Evolutionary conservation across 805 yeast species (phyloP), one percentile per base, ranked within the genome.

Genomic region (Starmerella vaccinii): DNA sequence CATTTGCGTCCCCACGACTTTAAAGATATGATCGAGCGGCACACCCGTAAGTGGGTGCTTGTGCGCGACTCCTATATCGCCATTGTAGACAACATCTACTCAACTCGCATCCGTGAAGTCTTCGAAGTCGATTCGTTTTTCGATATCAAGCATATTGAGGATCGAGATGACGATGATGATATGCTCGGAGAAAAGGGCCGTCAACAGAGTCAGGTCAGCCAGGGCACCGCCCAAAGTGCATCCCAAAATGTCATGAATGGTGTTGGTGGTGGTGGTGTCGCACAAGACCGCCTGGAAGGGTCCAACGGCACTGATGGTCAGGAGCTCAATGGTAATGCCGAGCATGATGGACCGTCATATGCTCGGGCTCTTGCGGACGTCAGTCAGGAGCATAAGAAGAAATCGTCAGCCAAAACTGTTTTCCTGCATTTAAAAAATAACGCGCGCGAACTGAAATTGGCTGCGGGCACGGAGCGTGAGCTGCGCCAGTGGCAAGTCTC

Each of bases 41-140:
- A 94, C 58, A 81, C 94, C 0, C 81, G 81, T 37, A 92, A 92
- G 65, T 92, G 99, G 99, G 80, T 87, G 55, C 68, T 92, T 50
- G 78, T 92, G 2, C 76, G 97, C 51, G 82, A 81, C 62, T 82
- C 95, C 1, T 92, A 86, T 61, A 73, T 92, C 38, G 77, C 84
- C 68, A 84, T 85, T 63, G 95, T 88, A 1, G 80, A 94, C 3
- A 89, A 85, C 62, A 81, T 89, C 51, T 78, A 82, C 59, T 83
- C 94, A 4, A 85, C 97, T 0, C 80, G 87, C 0, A 94, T 95
- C 0, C 71, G 87, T 46, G 99, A 92, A 57, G 95, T 92, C 0
- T 92, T 92, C 59, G 61, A 90, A 37, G 84, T 90, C n/a, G 98
- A 94, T 61, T 65, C 80, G 0, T 68, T 70, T n/a, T 87, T 88